Conservation (phyloP, 2,329 filamentous ascomycete species). For the Phyllosticta citriasiana region DNA sequence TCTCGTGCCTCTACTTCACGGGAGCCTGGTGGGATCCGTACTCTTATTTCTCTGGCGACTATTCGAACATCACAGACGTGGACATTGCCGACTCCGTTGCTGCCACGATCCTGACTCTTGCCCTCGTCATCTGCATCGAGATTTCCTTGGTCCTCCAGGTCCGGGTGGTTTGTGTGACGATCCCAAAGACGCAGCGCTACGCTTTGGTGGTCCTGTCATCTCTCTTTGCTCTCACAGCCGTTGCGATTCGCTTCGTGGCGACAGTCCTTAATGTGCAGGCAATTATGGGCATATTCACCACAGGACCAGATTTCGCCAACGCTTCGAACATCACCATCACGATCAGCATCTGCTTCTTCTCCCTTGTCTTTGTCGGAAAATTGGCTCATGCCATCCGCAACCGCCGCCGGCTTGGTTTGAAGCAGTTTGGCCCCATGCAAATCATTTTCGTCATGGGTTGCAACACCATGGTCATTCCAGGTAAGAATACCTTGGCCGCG, state of each 20-base stretch:
- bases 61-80: slow-evolving; percentile 34
- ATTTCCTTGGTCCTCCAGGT: slow-evolving; percentile 53
- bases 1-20: slow-evolving; percentile 51
- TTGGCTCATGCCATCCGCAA: slow-evolving; percentile 47
- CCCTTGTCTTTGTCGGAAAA: slow-evolving; percentile 51
- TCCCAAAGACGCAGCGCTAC: slow-evolving; percentile 32
- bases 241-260: slow-evolving; percentile 45
- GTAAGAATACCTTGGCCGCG: slow-evolving; percentile 27
- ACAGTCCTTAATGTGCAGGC: slow-evolving; percentile 38
- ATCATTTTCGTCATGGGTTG: slow-evolving; percentile 59
- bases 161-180: slow-evolving; percentile 49
- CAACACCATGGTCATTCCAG: slow-evolving; percentile 55
- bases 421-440: slow-evolving; percentile 54
- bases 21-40: slow-evolving; percentile 54
- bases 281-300: neutral
- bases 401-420: slow-evolving; percentile 47
- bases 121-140: slow-evolving; percentile 48
- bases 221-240: slow-evolving; percentile 40
- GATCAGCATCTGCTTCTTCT: slow-evolving; percentile 52
- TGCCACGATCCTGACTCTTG: slow-evolving; percentile 38
- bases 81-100: slow-evolving; percentile 40
- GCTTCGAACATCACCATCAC: slow-evolving; percentile 43
- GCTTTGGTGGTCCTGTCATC: slow-evolving; percentile 39
- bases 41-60: slow-evolving; percentile 47
- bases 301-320: slow-evolving; percentile 16